Base-by-base conservation (phyloP, 176 grass and related monocot genomes). In the Aegilops tauschii region DNA sequence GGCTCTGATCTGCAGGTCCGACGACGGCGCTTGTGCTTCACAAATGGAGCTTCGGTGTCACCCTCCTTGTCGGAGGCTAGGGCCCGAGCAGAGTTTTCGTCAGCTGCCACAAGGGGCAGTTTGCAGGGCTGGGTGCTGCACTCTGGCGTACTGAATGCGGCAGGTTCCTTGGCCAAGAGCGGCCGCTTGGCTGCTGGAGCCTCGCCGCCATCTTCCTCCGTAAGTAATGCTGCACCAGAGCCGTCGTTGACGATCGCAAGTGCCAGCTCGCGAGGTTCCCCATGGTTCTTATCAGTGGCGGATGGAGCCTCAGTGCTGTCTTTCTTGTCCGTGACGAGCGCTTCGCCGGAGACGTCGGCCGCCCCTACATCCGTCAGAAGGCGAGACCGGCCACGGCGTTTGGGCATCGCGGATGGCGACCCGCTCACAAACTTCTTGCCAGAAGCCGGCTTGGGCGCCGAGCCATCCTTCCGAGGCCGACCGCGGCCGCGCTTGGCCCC, bases 391-490 rank as follows among this genome's bases (percentile, higher is more conserved):
- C 61, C 11, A 32, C 86, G 50, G 28, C 80, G 64, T 36, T 63
- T 84, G 72, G 64, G 81, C 13, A 1, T 50, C 21, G 8, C 2
- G 5, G 49, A 45, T 36, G 9, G 34, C 34, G 65, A 35, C 62
- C 11, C 16, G 6, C 21, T 18, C 20, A 10, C 14, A 1, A 18
- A 13, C 36, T 73, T 80, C 75, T 77, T 82, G 17, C 17, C 9
- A 7, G 12, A 5, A 37, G 66, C 36, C 11, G 62, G 35, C 3
- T 34, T 49, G 11, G 29, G 16, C 9, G 69, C 61, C 25, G 61
- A 71, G 34, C 52, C 65, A 69, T 77, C 61, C 69, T 76, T 85
- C 61, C 80, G 73, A 37, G 65, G 74, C 10, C 74, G 45, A 21
- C 74, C 74, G 17, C 4, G 74, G 17, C 47, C 44, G 27, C 74